A percentile compares a stretch with the other conserved stretches of the same genome.
phyloP scores from a whole-genome alignment of 2,329 filamentous ascomycete species.

The Xylaria sp. region DNA sequence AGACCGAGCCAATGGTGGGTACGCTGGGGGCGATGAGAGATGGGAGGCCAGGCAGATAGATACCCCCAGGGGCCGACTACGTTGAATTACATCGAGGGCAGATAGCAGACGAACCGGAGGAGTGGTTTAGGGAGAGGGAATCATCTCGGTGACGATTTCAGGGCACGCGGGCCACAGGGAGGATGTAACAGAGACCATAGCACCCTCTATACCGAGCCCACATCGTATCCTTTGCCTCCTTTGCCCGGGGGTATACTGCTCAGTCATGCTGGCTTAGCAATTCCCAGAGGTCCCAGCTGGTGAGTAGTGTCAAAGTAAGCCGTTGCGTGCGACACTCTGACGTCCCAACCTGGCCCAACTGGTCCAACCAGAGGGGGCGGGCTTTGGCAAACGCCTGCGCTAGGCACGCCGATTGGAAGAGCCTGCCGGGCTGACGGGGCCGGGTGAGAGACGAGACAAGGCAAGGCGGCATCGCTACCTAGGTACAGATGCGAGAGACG shows the following conservation, averaged over 20 bases:
- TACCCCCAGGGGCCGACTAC: slow-evolving; percentile 13
- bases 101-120: slow-evolving; percentile 12
- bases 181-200: slow-evolving; percentile 4
- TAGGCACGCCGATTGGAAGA: background rate
- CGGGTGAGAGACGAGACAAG: background rate
- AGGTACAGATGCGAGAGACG: background rate
- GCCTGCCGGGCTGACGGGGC: too few relatives aligned
- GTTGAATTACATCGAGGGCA: slow-evolving; percentile 8
- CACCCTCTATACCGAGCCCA: slow-evolving; percentile 13
- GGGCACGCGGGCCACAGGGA: background rate
- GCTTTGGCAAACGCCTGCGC: background rate
- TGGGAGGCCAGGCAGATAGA: slow-evolving; percentile 28
- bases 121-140: background rate
- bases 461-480: slow-evolving; percentile 7
- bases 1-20: slow-evolving; percentile 23
- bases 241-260: background rate
- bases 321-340: slow-evolving; percentile 5
- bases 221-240: background rate
- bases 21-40: slow-evolving; percentile 27
- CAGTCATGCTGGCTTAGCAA: slow-evolving; percentile 6
- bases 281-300: background rate
- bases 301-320: slow-evolving; percentile 4
- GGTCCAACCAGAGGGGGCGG: slow-evolving; percentile 1
- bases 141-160: slow-evolving; percentile 18
- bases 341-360: background rate